Evolutionary conservation across 129 eudicot genomes (phyloP).

Genomic region (Daucus carota): DH1_v3.0 NC_030381.2:54629001-54629500

Average conservation of each 20-base stretch:
- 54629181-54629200: background rate
- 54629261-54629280: background rate
- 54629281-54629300: background rate
- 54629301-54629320: background rate
- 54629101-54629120: background rate
- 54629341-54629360: slow-evolving; percentile 70
- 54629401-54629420: slow-evolving; percentile 88
- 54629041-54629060: slow-evolving; percentile 11
- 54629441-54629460: slow-evolving; percentile 84
- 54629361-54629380: slow-evolving; percentile 78
- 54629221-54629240: slow-evolving; percentile 99
- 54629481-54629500: too few relatives aligned
- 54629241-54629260: slow-evolving; percentile 27
- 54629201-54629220: slow-evolving; percentile 23
- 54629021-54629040: slow-evolving; percentile 99
- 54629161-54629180: background rate
- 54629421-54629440: slow-evolving; percentile 92
- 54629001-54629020: slow-evolving; percentile 98
- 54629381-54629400: slow-evolving; percentile 82
- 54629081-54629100: background rate
- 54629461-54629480: slow-evolving; percentile 1
- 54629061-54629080: background rate
- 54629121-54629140: background rate
- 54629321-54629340: slow-evolving; percentile 93
- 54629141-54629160: background rate